Evolutionary conservation across 2,329 filamentous ascomycete species (phyloP).

Genomic region (Fusarium longipes): DNA sequence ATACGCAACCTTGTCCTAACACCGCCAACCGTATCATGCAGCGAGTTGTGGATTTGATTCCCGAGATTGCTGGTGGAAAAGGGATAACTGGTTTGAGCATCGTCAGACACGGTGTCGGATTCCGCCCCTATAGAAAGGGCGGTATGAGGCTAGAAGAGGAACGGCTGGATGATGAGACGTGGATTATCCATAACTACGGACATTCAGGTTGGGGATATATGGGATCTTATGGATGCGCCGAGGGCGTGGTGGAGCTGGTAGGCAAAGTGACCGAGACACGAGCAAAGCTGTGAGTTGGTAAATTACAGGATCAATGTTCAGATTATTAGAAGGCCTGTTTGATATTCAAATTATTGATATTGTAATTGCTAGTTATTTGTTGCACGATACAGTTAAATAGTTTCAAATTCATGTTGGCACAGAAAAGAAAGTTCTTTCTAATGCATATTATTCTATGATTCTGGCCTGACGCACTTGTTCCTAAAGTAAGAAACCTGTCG

Average conservation of each 20-base stretch:
- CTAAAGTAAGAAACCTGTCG: background rate
- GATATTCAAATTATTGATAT: no score
- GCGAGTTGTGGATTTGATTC: constrained; percentile 72
- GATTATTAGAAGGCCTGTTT: no score
- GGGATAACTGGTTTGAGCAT: constrained; percentile 79
- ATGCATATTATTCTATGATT: no score
- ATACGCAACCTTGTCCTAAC: constrained; percentile 79
- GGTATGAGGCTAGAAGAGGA: constrained; percentile 79
- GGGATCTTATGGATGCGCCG: constrained; percentile 75
- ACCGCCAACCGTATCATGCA: constrained; percentile 85
- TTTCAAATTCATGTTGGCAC: no score
- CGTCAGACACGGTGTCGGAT: constrained; percentile 82
- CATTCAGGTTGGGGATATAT: constrained; percentile 83
- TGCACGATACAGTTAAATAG: no score
- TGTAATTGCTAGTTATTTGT: no score
- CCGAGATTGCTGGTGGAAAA: constrained; percentile 70
- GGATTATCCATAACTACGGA: constrained; percentile 83
- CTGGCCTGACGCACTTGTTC: no score
- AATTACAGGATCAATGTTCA: no score
- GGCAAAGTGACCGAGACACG: constrained; percentile 63
- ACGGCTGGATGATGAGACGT: constrained; percentile 61
- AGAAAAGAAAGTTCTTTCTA: no score
- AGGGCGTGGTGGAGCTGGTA: constrained; percentile 74
- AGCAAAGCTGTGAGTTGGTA: constrained; percentile 43
- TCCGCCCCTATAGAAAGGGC: constrained; percentile 78